Conservation (phyloP, 179 eudicot species). For the Corrigiola litoralis region DNA sequence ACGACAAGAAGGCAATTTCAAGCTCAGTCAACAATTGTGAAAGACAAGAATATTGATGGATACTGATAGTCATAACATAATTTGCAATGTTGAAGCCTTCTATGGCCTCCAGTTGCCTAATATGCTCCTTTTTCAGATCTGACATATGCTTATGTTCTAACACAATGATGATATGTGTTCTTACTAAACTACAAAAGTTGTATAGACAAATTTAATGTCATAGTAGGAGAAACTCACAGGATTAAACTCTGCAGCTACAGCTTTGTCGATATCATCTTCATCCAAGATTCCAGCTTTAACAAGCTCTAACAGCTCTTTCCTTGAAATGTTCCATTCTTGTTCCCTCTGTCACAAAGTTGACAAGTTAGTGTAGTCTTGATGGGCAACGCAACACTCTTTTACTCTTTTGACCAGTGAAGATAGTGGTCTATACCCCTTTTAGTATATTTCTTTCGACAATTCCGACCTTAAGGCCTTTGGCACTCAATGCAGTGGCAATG, state of each 20-base stretch:
- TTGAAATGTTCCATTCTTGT: conserved; percentile 98
- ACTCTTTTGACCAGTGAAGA: conserved; percentile 1
- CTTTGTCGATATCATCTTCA: conserved; percentile 64
- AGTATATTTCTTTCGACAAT: conserved; percentile 73
- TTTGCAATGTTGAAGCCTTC: too few species aligned
- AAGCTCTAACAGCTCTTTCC: conserved; percentile 88
- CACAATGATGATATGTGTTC: too few species aligned
- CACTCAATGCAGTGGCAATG: conserved; percentile 81
- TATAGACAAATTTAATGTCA: too few species aligned
- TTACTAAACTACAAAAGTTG: too few species aligned
- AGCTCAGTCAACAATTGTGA: too few species aligned
- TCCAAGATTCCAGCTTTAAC: conserved; percentile 74
- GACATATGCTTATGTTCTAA: too few species aligned
- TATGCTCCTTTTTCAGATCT: too few species aligned
- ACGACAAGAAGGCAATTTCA: too few species aligned
- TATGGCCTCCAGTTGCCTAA: too few species aligned
- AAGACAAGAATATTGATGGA: too few species aligned
- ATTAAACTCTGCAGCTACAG: conserved; percentile 60
- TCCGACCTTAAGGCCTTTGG: conserved; percentile 79
- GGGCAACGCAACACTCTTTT: not conserved
- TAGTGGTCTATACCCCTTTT: conserved; percentile 65
- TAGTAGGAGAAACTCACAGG: conserved; percentile 83
- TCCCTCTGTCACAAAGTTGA: conserved; percentile 62
- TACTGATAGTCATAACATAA: too few species aligned
- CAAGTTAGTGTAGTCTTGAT: conserved; percentile 10